phyloP scores from a whole-genome alignment of 2,329 filamentous ascomycete species.

The Exophiala xenobiotica region DNA sequence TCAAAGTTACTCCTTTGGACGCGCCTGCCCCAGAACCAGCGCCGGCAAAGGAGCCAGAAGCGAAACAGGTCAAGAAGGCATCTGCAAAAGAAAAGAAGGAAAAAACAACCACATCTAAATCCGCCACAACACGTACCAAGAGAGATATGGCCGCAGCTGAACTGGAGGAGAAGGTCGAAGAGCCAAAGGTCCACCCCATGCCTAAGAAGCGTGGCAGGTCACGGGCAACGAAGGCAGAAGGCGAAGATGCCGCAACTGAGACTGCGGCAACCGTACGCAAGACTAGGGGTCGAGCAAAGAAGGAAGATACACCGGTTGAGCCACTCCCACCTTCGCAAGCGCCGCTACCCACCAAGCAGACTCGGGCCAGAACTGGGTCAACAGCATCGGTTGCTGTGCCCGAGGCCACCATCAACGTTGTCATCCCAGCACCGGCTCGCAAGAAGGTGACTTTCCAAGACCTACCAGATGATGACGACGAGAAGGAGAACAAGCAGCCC shows the following conservation, averaged over 20 bases:
- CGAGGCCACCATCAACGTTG: constrained; percentile 11
- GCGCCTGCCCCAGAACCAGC: constrained; percentile 7
- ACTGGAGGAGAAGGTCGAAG: constrained; percentile 9
- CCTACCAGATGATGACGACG: constrained; percentile 37
- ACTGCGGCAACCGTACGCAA: constrained; percentile 22
- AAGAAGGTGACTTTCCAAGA: constrained; percentile 52
- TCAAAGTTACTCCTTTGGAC: constrained; percentile 30
- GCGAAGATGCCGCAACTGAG: constrained; percentile 1
- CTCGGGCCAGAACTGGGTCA: constrained; percentile 23
- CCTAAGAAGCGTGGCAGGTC: constrained; percentile 21
- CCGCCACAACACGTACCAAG: constrained; percentile 17
- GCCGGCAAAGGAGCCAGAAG: constrained; percentile 6
- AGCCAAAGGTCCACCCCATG: constrained; percentile 8
- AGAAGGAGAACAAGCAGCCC: constrained; percentile 41
- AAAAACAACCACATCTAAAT: constrained; percentile 9
- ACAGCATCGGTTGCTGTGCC: constrained; percentile 8
- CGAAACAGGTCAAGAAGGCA: constrained; percentile 17
- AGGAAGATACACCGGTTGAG: constrained; percentile 19
- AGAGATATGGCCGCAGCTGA: constrained; percentile 8
- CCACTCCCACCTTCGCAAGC: constrained; percentile 1
- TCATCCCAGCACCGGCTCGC: constrained; percentile 34
- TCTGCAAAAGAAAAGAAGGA: constrained; percentile 21
- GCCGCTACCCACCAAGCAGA: constrained; percentile 19
- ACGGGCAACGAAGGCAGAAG: constrained; percentile 7
- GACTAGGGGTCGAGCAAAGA: constrained; percentile 33